Percentiles rank a stretch among this genome's conserved stretches.
These are phyloP conservation scores for Cardamine occulta DNA, from an alignment of 345 rosid genomes.

Conservation along the genomic window DNA sequence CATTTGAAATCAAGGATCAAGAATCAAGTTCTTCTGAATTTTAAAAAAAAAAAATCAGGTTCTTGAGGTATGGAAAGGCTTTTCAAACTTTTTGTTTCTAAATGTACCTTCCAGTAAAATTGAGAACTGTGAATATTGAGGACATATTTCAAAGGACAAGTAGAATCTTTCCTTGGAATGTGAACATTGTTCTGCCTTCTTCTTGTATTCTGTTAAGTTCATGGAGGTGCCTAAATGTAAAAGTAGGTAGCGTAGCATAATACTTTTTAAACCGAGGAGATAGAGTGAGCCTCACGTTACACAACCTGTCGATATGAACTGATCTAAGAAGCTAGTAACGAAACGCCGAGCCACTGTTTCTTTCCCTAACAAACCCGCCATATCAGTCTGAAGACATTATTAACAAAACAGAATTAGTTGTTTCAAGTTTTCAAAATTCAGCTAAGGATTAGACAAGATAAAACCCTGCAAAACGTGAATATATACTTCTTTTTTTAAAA, in stretches of 20 bases:
- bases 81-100: not conserved
- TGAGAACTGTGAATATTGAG: conserved; percentile 69
- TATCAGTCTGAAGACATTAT: conserved; percentile 54
- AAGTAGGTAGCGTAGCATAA: not conserved
- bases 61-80: not conserved
- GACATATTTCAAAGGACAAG: conserved; percentile 48
- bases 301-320: not conserved
- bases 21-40: too few relatives aligned
- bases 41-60: not conserved
- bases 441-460: too few relatives aligned
- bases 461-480: too few relatives aligned
- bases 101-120: conserved; percentile 82
- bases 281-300: not conserved
- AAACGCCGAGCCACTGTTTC: conserved; percentile 74
- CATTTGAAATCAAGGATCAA: not conserved
- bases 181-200: conserved; percentile 69
- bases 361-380: conserved; percentile 64
- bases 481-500: too few relatives aligned
- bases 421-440: too few relatives aligned
- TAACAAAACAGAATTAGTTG: not conserved
- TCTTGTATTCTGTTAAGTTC: not conserved
- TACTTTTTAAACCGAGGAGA: too few relatives aligned
- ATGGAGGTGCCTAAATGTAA: not conserved
- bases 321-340: conserved; percentile 46
- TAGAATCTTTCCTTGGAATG: conserved; percentile 58